Evolutionary conservation across 2,329 filamentous ascomycete species (phyloP), one percentile per base, ranked within the genome.

Genomic region (Gremmenia infestans): DNA sequence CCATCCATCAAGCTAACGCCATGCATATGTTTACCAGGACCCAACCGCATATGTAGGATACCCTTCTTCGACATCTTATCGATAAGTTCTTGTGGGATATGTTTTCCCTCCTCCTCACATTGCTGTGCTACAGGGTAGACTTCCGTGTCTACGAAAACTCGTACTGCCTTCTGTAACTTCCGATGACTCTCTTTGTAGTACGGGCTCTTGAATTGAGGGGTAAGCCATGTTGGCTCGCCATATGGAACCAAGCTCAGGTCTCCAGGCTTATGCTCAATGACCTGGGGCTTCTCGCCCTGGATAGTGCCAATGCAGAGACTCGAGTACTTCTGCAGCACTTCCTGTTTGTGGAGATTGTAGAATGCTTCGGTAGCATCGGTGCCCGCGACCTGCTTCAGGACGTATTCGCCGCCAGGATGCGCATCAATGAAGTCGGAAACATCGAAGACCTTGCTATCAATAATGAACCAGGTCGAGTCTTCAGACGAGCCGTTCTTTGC

Each of bases 331-430:
- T 85, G 76, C 11, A 96, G 80, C n/a, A 95, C 89, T 73, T 96
- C 91, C 65, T 96, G 90, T 25, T 91, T 80, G 75, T 96, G 91
- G 52, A 96, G 84, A 76, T 95, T 95, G 81, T 95, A 96, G 73
- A 95, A 96, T 55, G 87, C 87, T 37, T 80, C 76, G 2, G 91
- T 96, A 50, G 90, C 89, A 68, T 96, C 91, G 63, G 83, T 81
- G 60, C 91, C 91, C 32, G 88, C 91, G 48, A 93, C 82, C 73
- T 96, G 89, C 53, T 82, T 80, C 39, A 95, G 82, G 23, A 95
- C 90, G 45, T 88, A 85, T 66, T 86, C 84, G 66, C 90, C 64
- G 14, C 91, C 90, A 1, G 91, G 91, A 67, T 96, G 91, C 22
- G 88, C 89, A 69, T 94, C 88, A 64, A 91, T 73, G 72, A 95